Evolutionary conservation across 2,329 filamentous ascomycete genomes (phyloP), one percentile per base, ranked within the genome.

Genomic region (Byssoonygena ceratinophila): DNA sequence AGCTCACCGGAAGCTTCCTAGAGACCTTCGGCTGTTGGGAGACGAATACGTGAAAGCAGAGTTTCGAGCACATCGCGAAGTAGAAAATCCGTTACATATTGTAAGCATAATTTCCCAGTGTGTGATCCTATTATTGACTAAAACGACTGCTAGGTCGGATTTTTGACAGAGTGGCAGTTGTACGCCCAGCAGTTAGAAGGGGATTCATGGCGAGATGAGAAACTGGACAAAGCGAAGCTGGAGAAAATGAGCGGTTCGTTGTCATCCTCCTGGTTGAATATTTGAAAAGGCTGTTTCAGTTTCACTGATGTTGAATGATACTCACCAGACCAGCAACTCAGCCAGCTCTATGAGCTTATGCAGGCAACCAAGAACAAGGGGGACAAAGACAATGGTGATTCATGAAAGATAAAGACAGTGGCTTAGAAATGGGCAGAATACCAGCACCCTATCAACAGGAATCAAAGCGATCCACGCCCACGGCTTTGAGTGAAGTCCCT

Each of bases 321-420:
- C 52, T 14, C 9, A 50, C 12, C 57, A 94, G 89, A 97, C 66
- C 85, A 97, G 66, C 92, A 98, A 71, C 75, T 97, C 49, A 87
- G 84, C 1, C 92, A 98, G 68, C 72, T 98, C 60, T 96, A 96
- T 65, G 91, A 97, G 66, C 74, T 98, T 53, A 94, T 96, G 88
- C 79, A 85, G 66, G 80, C 87, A 1, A 94, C 95, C 51, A 72
- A 75, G 54, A 76, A 76, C 59, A 69, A 72, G 55, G 74, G 74
- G 9, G 61, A 63, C 46, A 61, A 61, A 54, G 63, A 57, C 50
- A 59, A 51, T 44, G 37, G 37, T 34, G 47, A 50, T 23, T 41
- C 37, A 32, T 48, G 57, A 55, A 56, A 53, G 49, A 9, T 27
- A 11, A 36, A 51, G 43, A 9, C 27, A 44, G 29, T 14, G 22